phyloP scores from a whole-genome alignment of 2,329 filamentous ascomycete species.

The Aspergillus cejpii region DNA sequence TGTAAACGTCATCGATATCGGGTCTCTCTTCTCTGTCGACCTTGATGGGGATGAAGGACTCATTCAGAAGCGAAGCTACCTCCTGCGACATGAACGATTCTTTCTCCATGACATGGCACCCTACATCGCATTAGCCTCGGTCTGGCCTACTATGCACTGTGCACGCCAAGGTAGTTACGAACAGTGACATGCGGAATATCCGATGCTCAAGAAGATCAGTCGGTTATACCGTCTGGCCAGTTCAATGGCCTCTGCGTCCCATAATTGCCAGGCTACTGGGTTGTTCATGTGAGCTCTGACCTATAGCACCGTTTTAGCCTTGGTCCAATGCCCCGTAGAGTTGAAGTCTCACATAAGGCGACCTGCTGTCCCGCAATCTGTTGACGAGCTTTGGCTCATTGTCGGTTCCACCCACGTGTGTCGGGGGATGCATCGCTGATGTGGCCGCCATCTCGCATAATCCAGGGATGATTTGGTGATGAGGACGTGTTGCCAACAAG shows the following conservation, averaged over 20 bases:
- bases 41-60: slow-evolving; percentile 82
- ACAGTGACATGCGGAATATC: slow-evolving; percentile 95
- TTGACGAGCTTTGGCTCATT: slow-evolving; percentile 44
- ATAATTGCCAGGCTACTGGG: slow-evolving; percentile 84
- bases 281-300: slow-evolving; percentile 71
- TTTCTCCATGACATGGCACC: slow-evolving; percentile 83
- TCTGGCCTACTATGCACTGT: background rate
- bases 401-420: slow-evolving; percentile 21
- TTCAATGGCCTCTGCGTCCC: slow-evolving; percentile 68
- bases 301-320: slow-evolving; percentile 30
- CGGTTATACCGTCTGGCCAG: slow-evolving; percentile 76
- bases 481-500: slow-evolving; percentile 4
- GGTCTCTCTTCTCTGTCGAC: slow-evolving; percentile 91
- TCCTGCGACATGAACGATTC: slow-evolving; percentile 83
- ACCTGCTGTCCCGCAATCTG: slow-evolving; percentile 54
- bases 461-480: slow-evolving; percentile 5
- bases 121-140: slow-evolving; percentile 38
- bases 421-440: slow-evolving; percentile 25
- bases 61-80: slow-evolving; percentile 75
- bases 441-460: slow-evolving; percentile 23
- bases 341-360: slow-evolving; percentile 54
- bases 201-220: slow-evolving; percentile 87
- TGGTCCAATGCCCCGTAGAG: background rate
- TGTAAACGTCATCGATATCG: slow-evolving; percentile 91
- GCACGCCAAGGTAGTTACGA: slow-evolving; percentile 32